phyloP scores from a whole-genome alignment of 495 filamentous ascomycete species.

The Aspergillus steynii region DNA sequence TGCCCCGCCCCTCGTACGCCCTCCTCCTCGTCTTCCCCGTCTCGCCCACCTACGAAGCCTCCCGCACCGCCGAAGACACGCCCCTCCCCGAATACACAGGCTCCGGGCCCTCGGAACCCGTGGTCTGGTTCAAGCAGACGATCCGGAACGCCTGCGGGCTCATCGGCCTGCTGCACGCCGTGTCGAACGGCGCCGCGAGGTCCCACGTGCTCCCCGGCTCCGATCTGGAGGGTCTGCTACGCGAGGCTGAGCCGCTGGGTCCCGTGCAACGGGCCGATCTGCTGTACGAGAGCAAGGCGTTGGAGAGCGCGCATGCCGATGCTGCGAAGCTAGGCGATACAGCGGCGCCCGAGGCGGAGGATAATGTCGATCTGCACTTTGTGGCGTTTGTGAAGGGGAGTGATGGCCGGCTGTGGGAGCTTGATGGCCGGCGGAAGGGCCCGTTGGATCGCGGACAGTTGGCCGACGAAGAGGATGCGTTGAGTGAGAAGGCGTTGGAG shows the following conservation, averaged over 20 bases:
- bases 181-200: conserved; percentile 60
- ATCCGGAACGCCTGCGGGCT: conserved; percentile 86
- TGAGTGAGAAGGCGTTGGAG: conserved; percentile 65
- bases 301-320: conserved; percentile 71
- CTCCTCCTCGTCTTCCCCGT: conserved; percentile 86
- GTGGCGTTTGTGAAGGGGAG: conserved; percentile 78
- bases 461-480: conserved; percentile 60
- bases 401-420: conserved; percentile 77
- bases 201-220: conserved; percentile 44
- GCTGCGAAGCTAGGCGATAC: conserved; percentile 75
- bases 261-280: conserved; percentile 64
- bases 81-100: conserved; percentile 51
- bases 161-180: conserved; percentile 77
- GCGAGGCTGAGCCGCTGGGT: conserved; percentile 40
- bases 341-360: conserved; percentile 63
- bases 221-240: conserved; percentile 48
- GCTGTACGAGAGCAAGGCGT: conserved; percentile 67
- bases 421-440: conserved; percentile 77
- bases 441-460: conserved; percentile 61
- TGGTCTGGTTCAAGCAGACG: conserved; percentile 90
- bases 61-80: conserved; percentile 64
- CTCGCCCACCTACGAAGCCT: conserved; percentile 65
- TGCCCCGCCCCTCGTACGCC: conserved; percentile 80
- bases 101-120: conserved; percentile 55
- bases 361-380: conserved; percentile 76